Evolutionary conservation across 2,329 filamentous ascomycete genomes (phyloP), one percentile per base, ranked within the genome.

Genomic region (Penicillium sp.): DNA sequence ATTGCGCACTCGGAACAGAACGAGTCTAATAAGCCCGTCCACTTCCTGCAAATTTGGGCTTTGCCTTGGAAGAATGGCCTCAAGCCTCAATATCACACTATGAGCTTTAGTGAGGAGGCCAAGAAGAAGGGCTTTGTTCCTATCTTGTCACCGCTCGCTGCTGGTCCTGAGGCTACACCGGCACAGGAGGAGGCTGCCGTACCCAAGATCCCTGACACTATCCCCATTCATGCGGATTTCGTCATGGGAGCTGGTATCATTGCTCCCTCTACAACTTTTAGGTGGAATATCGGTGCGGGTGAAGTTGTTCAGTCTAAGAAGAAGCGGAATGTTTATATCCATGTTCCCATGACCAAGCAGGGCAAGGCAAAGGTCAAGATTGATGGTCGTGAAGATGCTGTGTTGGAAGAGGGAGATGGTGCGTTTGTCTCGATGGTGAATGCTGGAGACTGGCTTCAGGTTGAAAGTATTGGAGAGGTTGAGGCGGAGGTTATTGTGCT

Each of bases 41-140:
- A 96, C 71, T 96, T 96, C 70, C 78, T 96, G 33, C 91, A 96
- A 75, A 96, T 96, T 66, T 96, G 91, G 91, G 90, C 88, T 1
- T 79, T 90, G 49, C 91, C 91, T 0, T 93, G 91, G 84, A 87
- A 86, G 72, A 77, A 81, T 22, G 88, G 90, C 0, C 80, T 96
- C 48, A 81, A 82, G 47, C 91, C 91, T 1, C 81, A 84, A 39
- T 96, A 96, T 71, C 89, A 91, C 73, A 95, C 90, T 4, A 82
- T 81, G 58, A 83, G 84, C 60, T 96, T 91, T 65, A 76, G 79
- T 49, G 91, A 96, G 48, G 88, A 86, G 56, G 81, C 83, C 59
- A 96, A 96, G 81, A 80, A 82, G 57, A 81, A 87, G 67, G 84
- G 75, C 16, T 88, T 96, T 63, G 84, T 93, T 22, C 81, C 85